Percentiles rank a stretch among this genome's conserved stretches.
Evolutionary conservation across 805 yeast species (phyloP).

Genomic region (Metschnikowia rubicola): DNA sequence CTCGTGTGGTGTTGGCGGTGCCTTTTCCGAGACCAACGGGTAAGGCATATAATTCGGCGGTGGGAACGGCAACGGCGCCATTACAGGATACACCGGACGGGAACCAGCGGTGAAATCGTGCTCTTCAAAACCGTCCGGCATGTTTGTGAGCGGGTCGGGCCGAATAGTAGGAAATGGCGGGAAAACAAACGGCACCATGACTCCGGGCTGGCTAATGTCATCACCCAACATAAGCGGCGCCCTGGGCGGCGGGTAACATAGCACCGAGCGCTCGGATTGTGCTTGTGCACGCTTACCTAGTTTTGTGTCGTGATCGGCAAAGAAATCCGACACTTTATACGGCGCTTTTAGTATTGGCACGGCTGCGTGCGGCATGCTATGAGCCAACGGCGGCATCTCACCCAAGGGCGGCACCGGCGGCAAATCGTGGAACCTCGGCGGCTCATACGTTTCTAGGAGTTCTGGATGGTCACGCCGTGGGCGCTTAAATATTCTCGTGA

Average conservation of each 20-base stretch:
- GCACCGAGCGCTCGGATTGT: slow-evolving; percentile 25
- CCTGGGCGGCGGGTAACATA: slow-evolving; percentile 37
- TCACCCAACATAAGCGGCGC: slow-evolving; percentile 26
- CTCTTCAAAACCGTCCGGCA: background rate
- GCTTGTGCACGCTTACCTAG: slow-evolving; percentile 11
- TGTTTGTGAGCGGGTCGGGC: slow-evolving; percentile 9
- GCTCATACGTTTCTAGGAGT: slow-evolving; percentile 1
- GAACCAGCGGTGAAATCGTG: too few species aligned
- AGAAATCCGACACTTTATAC: slow-evolving; percentile 30
- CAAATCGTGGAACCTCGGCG: background rate
- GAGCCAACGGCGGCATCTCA: slow-evolving; percentile 21
- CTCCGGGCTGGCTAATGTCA: slow-evolving; percentile 19
- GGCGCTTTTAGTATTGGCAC: slow-evolving; percentile 37
- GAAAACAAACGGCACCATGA: slow-evolving; percentile 42
- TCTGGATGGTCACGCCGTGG: slow-evolving; percentile 4
- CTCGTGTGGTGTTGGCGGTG: slow-evolving; percentile 33
- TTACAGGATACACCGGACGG: slow-evolving; percentile 7
- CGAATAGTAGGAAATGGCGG: slow-evolving; percentile 39
- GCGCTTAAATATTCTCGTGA: slow-evolving; percentile 15
- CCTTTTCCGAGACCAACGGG: slow-evolving; percentile 35
- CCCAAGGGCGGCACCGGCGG: slow-evolving; percentile 2
- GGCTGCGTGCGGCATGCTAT: slow-evolving; percentile 35
- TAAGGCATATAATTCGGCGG: slow-evolving; percentile 45
- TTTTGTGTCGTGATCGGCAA: slow-evolving; percentile 27
- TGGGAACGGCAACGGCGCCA: slow-evolving; percentile 45